A percentile compares a stretch with the other conserved stretches of the same genome.
Evolutionary conservation across 2,329 filamentous ascomycete species (phyloP).

Genomic region (Mycosphaerella sp.): DNA sequence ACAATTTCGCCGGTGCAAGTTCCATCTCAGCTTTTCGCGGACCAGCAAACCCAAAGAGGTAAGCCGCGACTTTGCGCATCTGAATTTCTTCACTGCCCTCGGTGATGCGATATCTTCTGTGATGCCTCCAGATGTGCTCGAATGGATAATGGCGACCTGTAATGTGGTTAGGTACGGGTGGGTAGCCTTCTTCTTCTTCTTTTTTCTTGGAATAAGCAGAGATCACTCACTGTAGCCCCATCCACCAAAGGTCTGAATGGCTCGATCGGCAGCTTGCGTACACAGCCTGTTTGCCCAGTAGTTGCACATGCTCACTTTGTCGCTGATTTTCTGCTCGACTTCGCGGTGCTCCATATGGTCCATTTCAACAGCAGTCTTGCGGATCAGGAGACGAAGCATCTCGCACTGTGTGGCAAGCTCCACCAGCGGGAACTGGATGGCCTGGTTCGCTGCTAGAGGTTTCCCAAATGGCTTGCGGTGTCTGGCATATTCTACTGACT

Average conservation of each 20-base stretch:
- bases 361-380: slow-evolving; percentile 58
- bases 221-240: slow-evolving; percentile 47
- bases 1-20: slow-evolving; percentile 18
- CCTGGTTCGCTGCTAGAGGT: slow-evolving; percentile 54
- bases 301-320: slow-evolving; percentile 61
- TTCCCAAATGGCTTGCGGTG: slow-evolving; percentile 51
- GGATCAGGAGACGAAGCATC: slow-evolving; percentile 56
- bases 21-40: slow-evolving; percentile 35
- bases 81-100: slow-evolving; percentile 62
- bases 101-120: slow-evolving; percentile 57
- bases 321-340: slow-evolving; percentile 54
- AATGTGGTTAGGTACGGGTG: background rate
- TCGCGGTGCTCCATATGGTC: slow-evolving; percentile 49
- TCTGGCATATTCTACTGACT: slow-evolving; percentile 52
- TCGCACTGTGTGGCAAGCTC: slow-evolving; percentile 56
- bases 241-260: slow-evolving; percentile 58
- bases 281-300: slow-evolving; percentile 59
- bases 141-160: slow-evolving; percentile 50
- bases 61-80: slow-evolving; percentile 59
- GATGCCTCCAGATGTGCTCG: slow-evolving; percentile 61
- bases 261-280: slow-evolving; percentile 55
- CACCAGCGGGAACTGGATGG: slow-evolving; percentile 59
- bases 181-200: background rate
- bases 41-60: slow-evolving; percentile 51
- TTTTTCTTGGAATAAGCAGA: no score